A percentile compares a stretch with the other conserved stretches of the same genome.
Conservation (phyloP, 306 rosid genomes). For the Sicyos baderoa region DNA sequence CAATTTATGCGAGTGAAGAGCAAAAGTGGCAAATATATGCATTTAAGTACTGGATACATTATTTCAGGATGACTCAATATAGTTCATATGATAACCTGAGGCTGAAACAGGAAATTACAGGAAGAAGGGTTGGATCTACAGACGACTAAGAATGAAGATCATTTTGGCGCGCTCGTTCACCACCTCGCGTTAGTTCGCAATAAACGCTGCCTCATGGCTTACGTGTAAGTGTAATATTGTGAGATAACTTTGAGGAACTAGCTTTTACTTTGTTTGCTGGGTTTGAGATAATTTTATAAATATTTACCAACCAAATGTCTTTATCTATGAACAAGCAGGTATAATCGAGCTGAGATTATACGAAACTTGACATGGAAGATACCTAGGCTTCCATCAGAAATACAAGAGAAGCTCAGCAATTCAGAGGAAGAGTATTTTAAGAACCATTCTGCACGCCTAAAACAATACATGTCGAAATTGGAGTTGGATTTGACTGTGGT, state of each 20-base stretch:
- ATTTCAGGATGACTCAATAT: background rate
- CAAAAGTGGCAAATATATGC: background rate
- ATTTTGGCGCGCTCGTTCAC: slow-evolving; percentile 73
- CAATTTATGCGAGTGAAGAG: background rate
- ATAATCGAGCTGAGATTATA: slow-evolving; percentile 58
- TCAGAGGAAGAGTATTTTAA: slow-evolving; percentile 62
- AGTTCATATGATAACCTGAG: slow-evolving; percentile 11
- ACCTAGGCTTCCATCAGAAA: slow-evolving; percentile 55
- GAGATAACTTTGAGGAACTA: background rate
- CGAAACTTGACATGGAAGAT: slow-evolving; percentile 61
- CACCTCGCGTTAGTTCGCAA: slow-evolving; percentile 82
- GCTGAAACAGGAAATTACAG: slow-evolving; percentile 57
- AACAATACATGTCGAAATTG: slow-evolving; percentile 49
- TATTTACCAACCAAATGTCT: background rate
- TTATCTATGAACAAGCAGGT: slow-evolving; percentile 34
- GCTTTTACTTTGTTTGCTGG: background rate
- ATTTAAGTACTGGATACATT: background rate
- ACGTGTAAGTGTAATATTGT: slow-evolving; percentile 38
- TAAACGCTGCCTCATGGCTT: slow-evolving; percentile 81
- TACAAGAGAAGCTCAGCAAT: slow-evolving; percentile 65
- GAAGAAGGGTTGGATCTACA: slow-evolving; percentile 75
- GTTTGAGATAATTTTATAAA: background rate
- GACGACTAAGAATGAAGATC: slow-evolving; percentile 74
- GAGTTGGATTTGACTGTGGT: slow-evolving; percentile 79
- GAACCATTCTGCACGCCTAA: slow-evolving; percentile 60